These are phyloP conservation scores for Diversispora epigaea DNA, from an alignment of 192 early-diverging fungal genomes.

Conservation along the genomic window DNA sequence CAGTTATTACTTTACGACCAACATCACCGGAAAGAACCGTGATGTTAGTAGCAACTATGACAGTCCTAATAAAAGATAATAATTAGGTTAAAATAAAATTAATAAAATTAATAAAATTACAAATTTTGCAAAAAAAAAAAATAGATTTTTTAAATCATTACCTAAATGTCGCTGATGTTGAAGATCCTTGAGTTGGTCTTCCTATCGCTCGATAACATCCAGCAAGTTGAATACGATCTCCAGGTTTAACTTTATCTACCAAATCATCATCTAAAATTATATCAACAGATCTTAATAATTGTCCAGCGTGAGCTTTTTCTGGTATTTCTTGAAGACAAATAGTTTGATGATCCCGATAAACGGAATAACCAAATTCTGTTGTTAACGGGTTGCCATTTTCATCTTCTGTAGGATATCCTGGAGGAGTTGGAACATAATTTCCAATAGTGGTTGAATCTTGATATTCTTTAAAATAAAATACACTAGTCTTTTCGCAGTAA, in stretches of 20 bases:
- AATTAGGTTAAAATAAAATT: neutral
- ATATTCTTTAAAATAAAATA: conserved; percentile 84
- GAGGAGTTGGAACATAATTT: conserved; percentile 65
- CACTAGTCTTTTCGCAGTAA: conserved; percentile 81
- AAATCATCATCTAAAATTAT: conserved; percentile 95
- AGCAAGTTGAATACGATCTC: conserved; percentile 91
- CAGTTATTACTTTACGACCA: conserved; percentile 70
- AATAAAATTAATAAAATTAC: too few species aligned
- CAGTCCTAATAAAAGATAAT: conserved; percentile 59
- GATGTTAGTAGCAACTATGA: conserved; percentile 87
- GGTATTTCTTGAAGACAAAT: conserved; percentile 99
- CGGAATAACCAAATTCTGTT: conserved; percentile 89
- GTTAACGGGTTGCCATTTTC: conserved; percentile 87
- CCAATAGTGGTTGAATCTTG: conserved; percentile 81
- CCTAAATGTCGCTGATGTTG: conserved; percentile 82
- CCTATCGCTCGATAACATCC: conserved; percentile 91
- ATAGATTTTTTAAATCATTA: conserved; percentile 33
- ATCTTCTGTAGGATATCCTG: conserved; percentile 92
- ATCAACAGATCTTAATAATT: conserved; percentile 91
- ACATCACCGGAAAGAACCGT: conserved; percentile 65
- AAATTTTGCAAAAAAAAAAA: too few species aligned
- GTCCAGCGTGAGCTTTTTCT: conserved; percentile 91
- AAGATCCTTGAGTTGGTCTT: conserved; percentile 64
- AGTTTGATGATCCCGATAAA: conserved; percentile 90
- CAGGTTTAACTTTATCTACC: conserved; percentile 93